Evolutionary conservation across 495 filamentous ascomycete species (phyloP).

Genomic region (Xylaria castorea): DNA sequence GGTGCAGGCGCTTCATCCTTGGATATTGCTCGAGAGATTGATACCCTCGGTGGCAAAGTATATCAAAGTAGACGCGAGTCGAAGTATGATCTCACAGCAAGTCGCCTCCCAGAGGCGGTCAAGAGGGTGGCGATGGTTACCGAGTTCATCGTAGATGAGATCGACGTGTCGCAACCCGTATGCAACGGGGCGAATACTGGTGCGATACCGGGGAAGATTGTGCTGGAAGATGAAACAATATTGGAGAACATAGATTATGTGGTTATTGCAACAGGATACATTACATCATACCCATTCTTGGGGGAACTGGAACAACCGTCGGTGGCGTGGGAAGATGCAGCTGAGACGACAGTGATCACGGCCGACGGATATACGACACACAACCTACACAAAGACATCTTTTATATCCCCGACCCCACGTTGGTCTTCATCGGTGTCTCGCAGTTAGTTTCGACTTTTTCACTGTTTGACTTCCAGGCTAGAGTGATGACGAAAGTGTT

Average conservation of each 20-base stretch:
- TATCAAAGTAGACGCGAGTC: conserved; percentile 67
- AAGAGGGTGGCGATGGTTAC: conserved; percentile 59
- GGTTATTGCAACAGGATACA: conserved; percentile 70
- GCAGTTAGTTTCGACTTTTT: conserved; percentile 67
- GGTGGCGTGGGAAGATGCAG: conserved; percentile 43
- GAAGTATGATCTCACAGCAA: conserved; percentile 60
- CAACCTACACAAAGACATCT: conserved; percentile 71
- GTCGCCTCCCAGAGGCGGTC: conserved; percentile 55
- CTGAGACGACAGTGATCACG: conserved; percentile 62
- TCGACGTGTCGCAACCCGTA: conserved; percentile 29
- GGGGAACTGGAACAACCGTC: conserved; percentile 51
- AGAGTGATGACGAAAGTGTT: conserved; percentile 65
- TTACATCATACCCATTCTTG: conserved; percentile 66
- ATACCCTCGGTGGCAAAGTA: conserved; percentile 53
- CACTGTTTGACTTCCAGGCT: conserved; percentile 71
- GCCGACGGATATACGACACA: conserved; percentile 67
- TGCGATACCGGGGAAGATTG: conserved; percentile 34
- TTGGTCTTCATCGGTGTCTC: conserved; percentile 67
- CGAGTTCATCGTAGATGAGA: conserved; percentile 36
- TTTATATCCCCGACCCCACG: conserved; percentile 69
- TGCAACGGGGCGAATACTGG: conserved; percentile 12
- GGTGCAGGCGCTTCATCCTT: conserved; percentile 66
- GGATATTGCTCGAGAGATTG: conserved; percentile 66
- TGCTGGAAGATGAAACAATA: conserved; percentile 47
- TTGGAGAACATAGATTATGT: conserved; percentile 61